Conservation (phyloP, 2,329 filamentous ascomycete species). For the Calycina marina region DNA sequence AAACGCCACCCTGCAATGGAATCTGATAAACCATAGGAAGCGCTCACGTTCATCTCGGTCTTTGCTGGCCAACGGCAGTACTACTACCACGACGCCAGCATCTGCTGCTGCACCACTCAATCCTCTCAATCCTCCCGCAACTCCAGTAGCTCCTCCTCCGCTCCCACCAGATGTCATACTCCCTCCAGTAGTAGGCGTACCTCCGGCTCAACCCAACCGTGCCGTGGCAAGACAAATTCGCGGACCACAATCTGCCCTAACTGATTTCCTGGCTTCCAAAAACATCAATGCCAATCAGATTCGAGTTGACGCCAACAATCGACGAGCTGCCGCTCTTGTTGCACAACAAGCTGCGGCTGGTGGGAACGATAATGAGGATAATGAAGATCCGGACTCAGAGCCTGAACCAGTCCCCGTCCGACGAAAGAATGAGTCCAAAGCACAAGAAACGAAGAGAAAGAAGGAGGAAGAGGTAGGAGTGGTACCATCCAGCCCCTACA, state of each 20-base stretch:
- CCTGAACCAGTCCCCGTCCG: slow-evolving; percentile 16
- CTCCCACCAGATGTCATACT: too few relatives aligned
- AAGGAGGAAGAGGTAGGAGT: slow-evolving; percentile 30
- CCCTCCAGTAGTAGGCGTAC: slow-evolving; percentile 4
- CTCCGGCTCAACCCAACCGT: slow-evolving; percentile 4
- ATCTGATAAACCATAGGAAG: too few relatives aligned
- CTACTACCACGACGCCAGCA: too few relatives aligned
- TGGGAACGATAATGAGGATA: slow-evolving; percentile 29
- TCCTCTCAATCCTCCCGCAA: slow-evolving; percentile 1
- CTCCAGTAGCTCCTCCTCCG: slow-evolving; percentile 1
- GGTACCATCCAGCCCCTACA: slow-evolving; percentile 9
- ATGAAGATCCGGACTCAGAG: slow-evolving; percentile 21
- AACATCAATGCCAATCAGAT: slow-evolving; percentile 53
- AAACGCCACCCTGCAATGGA: too few relatives aligned
- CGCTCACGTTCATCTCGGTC: too few relatives aligned
- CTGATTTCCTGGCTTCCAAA: slow-evolving; percentile 54
- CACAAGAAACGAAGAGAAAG: slow-evolving; percentile 20
- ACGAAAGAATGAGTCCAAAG: slow-evolving; percentile 16
- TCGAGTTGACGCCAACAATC: slow-evolving; percentile 32
- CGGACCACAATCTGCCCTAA: slow-evolving; percentile 44
- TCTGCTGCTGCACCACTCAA: too few relatives aligned
- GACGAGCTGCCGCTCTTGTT: slow-evolving; percentile 28
- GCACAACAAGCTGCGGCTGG: slow-evolving; percentile 15
- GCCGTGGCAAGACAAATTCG: slow-evolving; percentile 16
- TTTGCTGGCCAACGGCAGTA: too few relatives aligned